Percentiles rank a stretch among this genome's conserved stretches.
Conservation (phyloP, 768 basidiomycete genomes). For the Lactifluus rugatus region DNA sequence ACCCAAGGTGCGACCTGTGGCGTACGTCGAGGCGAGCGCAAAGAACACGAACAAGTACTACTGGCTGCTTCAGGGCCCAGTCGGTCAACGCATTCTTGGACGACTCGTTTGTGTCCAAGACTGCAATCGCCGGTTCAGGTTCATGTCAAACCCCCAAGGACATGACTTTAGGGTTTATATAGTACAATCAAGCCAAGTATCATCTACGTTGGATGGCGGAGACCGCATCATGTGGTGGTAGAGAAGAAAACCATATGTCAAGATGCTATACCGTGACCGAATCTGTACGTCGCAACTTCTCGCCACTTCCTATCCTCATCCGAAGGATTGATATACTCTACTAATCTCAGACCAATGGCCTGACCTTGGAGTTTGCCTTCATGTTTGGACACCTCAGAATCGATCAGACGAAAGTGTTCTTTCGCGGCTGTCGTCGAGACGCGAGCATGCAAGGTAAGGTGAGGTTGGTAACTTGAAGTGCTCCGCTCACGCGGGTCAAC, state of each 20-base stretch:
- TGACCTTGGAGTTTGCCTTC: neutral
- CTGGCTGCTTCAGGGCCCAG: conserved; percentile 42
- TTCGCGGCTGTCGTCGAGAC: neutral
- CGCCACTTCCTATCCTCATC: neutral
- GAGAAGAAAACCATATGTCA: too few species aligned
- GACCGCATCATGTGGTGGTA: too few species aligned
- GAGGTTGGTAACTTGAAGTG: neutral
- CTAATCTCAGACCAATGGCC: neutral
- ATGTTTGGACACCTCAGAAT: neutral
- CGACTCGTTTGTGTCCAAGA: conserved; percentile 46
- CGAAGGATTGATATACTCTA: neutral
- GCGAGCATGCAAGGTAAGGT: neutral
- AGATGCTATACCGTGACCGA: neutral
- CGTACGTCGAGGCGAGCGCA: conserved; percentile 37
- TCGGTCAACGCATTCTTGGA: conserved; percentile 49
- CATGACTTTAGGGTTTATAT: too few species aligned
- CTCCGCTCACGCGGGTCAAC: neutral
- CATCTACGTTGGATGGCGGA: too few species aligned
- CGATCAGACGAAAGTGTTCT: neutral
- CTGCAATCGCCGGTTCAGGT: conserved; percentile 32
- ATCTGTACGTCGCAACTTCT: neutral
- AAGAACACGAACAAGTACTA: conserved; percentile 53
- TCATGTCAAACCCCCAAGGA: too few species aligned
- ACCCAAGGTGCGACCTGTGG: conserved; percentile 33
- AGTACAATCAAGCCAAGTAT: too few species aligned